Evolutionary conservation across 345 rosid genomes (phyloP), one percentile per base, ranked within the genome.

Genomic region (Melaleuca alternifolia): DNA sequence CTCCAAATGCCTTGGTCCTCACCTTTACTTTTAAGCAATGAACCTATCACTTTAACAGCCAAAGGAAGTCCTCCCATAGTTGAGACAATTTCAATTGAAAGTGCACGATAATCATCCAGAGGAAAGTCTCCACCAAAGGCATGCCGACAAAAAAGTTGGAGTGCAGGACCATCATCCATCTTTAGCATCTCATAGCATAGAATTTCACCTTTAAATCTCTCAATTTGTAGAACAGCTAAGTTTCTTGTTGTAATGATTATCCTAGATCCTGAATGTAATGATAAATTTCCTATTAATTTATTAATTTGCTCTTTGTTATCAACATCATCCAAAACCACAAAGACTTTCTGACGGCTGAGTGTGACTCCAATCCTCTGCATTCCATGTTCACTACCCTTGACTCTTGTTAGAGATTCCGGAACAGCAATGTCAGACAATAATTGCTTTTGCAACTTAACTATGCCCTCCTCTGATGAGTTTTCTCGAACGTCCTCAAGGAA

Each of bases 321-420:
- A 28, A 6, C 15, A 28, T 61, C 75, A 61, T 61, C 75, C 0
- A 61, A 6, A 61, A n/a, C 33, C 18, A 61, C 1, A 0, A 61
- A 9, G 37, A 61, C 75, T 6, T n/a, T 59, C 13, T 61, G 12
- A 1, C 1, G 12, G 1, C 10, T 3, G 1, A 61, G 33, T 1
- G 5, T 3, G 3, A 0, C 37, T 61, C 20, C 20, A 61, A 61
- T 61, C 10, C 20, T 61, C 1, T 9, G 15, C 75, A n/a, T 61
- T 61, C 20, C 75, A 1, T 61, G 4, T 13, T 61, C 75, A 3
- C 10, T 28, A 61, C 28, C 3, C 0, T 61, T 0, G 0, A 61
- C 0, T 1, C 6, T 1, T 11, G 2, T 3, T 12, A 1, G 4
- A 11, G 2, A 21, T 54, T 0, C 11, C 7, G 26, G 3, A 54